Percentiles rank a stretch among this genome's conserved stretches.
These are phyloP conservation scores for Neofusicoccum sp. DNA, from an alignment of 2,329 filamentous ascomycete species.

Conservation along the genomic window DNA sequence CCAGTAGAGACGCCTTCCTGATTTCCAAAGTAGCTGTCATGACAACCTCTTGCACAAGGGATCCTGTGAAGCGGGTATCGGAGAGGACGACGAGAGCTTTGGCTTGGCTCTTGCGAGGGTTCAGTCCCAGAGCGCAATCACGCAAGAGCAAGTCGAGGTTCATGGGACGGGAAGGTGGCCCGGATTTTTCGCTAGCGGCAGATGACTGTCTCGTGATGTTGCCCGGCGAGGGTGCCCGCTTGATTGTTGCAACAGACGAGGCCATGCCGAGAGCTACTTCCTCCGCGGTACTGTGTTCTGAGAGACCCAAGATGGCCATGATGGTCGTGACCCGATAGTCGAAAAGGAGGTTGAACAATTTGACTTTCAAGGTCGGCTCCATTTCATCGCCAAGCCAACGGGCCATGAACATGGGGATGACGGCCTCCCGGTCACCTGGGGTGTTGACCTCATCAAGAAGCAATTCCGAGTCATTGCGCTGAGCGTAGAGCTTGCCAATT, in stretches of 20 bases:
- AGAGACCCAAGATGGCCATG: conserved; percentile 75
- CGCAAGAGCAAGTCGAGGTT: conserved; percentile 74
- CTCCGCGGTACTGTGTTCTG: conserved; percentile 62
- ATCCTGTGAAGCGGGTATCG: conserved; percentile 71
- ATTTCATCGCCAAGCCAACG: conserved; percentile 92
- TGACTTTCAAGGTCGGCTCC: conserved; percentile 86
- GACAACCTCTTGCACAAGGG: conserved; percentile 45
- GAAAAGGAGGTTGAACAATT: conserved; percentile 79
- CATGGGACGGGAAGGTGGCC: conserved; percentile 43
- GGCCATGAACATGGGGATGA: conserved; percentile 75
- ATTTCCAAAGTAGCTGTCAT: conserved; percentile 68
- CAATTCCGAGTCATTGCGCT: conserved; percentile 69
- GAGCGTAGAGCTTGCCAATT: conserved; percentile 63
- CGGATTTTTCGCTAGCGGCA: conserved; percentile 29
- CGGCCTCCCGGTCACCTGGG: conserved; percentile 37
- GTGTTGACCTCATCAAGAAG: conserved; percentile 67
- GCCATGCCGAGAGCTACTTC: conserved; percentile 76
- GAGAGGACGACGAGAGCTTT: conserved; percentile 80
- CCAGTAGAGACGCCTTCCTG: conserved; percentile 77
- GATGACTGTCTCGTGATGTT: conserved; percentile 35
- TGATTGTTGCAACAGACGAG: conserved; percentile 76
- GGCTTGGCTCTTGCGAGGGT: conserved; percentile 73
- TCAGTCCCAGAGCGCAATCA: conserved; percentile 82
- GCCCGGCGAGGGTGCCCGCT: conserved; percentile 62
- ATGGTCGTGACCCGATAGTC: conserved; percentile 88